Conservation (phyloP, 768 basidiomycete species). For the Tulasnella sp. region DNA sequence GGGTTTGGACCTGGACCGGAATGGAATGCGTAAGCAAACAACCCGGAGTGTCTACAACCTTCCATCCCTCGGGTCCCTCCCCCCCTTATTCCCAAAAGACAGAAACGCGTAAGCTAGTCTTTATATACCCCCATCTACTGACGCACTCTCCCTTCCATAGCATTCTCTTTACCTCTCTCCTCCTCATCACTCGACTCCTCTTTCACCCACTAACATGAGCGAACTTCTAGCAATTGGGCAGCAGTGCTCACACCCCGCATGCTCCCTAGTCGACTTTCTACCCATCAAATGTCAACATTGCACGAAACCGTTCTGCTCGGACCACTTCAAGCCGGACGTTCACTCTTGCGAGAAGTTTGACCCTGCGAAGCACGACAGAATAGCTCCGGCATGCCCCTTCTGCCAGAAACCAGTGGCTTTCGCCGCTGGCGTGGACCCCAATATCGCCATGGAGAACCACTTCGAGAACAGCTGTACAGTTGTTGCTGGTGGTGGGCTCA, state of each 20-base stretch:
- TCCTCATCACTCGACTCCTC: neutral
- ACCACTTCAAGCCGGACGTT: constrained; percentile 71
- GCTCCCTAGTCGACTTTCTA: constrained; percentile 77
- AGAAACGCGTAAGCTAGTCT: constrained; percentile 4
- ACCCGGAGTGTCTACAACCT: constrained; percentile 2
- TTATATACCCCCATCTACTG: constrained; percentile 7
- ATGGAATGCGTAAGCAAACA: neutral
- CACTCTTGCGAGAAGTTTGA: constrained; percentile 75
- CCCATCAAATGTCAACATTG: constrained; percentile 89
- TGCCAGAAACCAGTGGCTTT: constrained; percentile 77
- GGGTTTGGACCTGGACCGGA: neutral
- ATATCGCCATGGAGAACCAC: constrained; percentile 78
- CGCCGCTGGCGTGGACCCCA: constrained; percentile 77
- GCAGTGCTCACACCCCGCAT: constrained; percentile 69
- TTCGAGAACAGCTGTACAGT: constrained; percentile 67
- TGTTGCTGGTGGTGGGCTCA: constrained; percentile 55
- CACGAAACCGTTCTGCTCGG: constrained; percentile 66
- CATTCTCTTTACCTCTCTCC: neutral
- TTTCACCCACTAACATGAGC: constrained; percentile 40
- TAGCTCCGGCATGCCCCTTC: constrained; percentile 78
- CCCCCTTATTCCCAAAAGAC: neutral
- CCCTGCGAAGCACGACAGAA: constrained; percentile 67
- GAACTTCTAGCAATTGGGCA: constrained; percentile 68
- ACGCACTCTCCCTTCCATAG: neutral
- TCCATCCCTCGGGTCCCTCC: neutral